Base-by-base conservation (phyloP, 768 basidiomycete genomes). In the Rhizopogon vulgaris region DNA sequence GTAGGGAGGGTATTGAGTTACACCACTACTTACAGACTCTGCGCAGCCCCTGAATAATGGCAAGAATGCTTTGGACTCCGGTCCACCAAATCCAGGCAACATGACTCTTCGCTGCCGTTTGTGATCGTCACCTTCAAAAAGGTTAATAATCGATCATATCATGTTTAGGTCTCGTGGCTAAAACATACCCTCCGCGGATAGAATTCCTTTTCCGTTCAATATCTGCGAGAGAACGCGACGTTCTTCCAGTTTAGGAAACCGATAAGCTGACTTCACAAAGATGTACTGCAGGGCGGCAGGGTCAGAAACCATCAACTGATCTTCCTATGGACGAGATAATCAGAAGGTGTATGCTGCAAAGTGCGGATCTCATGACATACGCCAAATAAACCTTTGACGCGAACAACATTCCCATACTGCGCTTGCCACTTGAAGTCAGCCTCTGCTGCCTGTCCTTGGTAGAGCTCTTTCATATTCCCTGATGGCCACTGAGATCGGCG, bases 21-120 rank as follows among this genome's bases (percentile, higher is more conserved):
- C 15, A 40, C 8, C 12, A 9, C n/a, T 6, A 24, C 58, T 25
- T 37, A 68, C 66, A 14, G 57, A 53, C 42, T 60, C 58, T 5
- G 58, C 68, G 14, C 57, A 73, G 52, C 68, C 69, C 34, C 64
- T 70, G 63, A 82, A 82, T 43, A 81, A 66, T 22, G 73, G 67
- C 12, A 80, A 67, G 53, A 77, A 79, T 1, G 78, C 70, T 50
- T 73, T 79, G 25, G 74, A 71, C 56, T 82, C 78, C 1, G 74
- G 73, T 11, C 64, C 71, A 48, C 80, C 78, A 55, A 82, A 82
- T 3, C 77, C 80, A 2, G 79, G 80, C 47, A 78, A 67, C 71
- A 81, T 75, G 18, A 78, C 71, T 55, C 73, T 80, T 52, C 78
- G 66, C 52, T 82, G 79, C 38, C 81, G 71, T 58, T 69, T 78